phyloP scores from a whole-genome alignment of 1,284 basidiomycete genomes.

The Naganishia albida region DNA sequence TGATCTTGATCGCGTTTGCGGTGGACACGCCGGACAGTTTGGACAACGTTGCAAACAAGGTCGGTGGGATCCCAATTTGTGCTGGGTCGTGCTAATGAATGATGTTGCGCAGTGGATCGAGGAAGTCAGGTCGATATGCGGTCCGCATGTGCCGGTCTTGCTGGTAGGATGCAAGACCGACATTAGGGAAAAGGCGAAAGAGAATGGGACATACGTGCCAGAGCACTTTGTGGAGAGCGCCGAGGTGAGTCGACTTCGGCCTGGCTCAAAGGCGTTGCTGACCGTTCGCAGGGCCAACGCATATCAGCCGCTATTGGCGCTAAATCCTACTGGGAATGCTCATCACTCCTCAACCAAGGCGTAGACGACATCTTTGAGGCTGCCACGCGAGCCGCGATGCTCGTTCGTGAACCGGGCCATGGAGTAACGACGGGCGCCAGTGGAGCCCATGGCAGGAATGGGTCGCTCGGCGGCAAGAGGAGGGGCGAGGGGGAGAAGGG shows the following conservation, averaged over 20 bases:
- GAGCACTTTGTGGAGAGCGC: slow-evolving; percentile 52
- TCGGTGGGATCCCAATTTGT: slow-evolving; percentile 46
- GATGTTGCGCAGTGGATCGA: slow-evolving; percentile 78
- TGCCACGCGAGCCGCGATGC: slow-evolving; percentile 88
- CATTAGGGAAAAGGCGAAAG: slow-evolving; percentile 58
- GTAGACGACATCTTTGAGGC: slow-evolving; percentile 95
- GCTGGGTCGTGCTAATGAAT: not conserved
- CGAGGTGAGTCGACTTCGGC: slow-evolving; percentile 46
- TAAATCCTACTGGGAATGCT: slow-evolving; percentile 89
- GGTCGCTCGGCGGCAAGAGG: slow-evolving; percentile 27
- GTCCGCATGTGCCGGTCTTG: slow-evolving; percentile 59
- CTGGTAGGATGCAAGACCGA: slow-evolving; percentile 57
- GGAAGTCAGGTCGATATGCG: slow-evolving; percentile 90
- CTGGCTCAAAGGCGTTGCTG: not conserved
- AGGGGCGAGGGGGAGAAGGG: slow-evolving; percentile 26
- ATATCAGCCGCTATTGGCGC: slow-evolving; percentile 80
- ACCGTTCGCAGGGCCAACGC: slow-evolving; percentile 63
- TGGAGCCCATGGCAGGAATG: slow-evolving; percentile 17
- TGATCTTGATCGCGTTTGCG: slow-evolving; percentile 95
- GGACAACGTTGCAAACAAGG: slow-evolving; percentile 92
- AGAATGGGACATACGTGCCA: slow-evolving; percentile 48
- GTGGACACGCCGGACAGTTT: slow-evolving; percentile 96
- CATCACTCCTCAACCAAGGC: slow-evolving; percentile 84
- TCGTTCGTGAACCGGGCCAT: slow-evolving; percentile 74
- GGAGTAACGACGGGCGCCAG: slow-evolving; percentile 38